Percentiles rank a stretch among this genome's conserved stretches.
Conservation (phyloP, 306 rosid species). For the Inga laurina region DNA sequence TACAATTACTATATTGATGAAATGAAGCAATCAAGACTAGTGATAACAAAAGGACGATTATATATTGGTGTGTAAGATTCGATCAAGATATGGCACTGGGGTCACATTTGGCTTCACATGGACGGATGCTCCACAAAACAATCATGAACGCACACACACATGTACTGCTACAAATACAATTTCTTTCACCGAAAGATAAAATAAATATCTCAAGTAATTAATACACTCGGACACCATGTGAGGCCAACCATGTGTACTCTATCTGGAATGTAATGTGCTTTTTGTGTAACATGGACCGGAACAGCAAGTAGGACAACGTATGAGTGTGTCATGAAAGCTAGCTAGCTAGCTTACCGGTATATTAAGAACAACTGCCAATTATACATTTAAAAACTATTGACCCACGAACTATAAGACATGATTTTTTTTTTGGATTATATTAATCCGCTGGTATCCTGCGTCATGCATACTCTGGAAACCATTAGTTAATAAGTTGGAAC, state of each 20-base stretch:
- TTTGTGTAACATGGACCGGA: neutral
- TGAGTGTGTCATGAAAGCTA: constrained; percentile 13
- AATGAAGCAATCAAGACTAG: neutral
- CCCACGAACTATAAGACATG: no score
- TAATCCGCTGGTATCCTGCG: no score
- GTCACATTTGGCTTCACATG: neutral
- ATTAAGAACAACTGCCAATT: neutral
- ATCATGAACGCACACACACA: neutral
- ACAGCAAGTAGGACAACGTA: neutral
- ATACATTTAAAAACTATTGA: neutral
- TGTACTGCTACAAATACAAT: neutral
- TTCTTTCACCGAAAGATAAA: neutral
- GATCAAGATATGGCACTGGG: neutral
- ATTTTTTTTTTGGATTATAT: no score
- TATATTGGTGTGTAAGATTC: neutral
- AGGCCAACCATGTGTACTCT: neutral
- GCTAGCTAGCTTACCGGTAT: neutral
- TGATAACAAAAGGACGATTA: neutral
- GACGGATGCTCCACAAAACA: neutral
- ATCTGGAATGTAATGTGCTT: neutral
- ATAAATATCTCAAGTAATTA: neutral
- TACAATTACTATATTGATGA: neutral
- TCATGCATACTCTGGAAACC: no score
- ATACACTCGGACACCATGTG: neutral
- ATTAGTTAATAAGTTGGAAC: no score